Conservation (phyloP, 768 basidiomycete species). For the Chlorophyllum brunneum region DNA sequence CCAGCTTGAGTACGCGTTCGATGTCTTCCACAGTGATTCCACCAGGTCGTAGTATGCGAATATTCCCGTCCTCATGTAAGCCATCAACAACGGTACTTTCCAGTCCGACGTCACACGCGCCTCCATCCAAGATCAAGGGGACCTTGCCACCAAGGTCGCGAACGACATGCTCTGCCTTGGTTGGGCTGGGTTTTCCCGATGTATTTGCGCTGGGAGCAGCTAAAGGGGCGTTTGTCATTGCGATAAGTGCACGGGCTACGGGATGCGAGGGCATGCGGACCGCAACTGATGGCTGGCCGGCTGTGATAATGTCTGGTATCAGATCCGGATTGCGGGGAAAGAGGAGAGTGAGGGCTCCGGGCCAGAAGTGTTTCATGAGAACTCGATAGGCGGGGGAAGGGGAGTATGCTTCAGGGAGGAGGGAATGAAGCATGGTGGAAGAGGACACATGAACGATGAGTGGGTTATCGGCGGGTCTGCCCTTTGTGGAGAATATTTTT, state of each 20-base stretch:
- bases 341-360: constrained; percentile 87
- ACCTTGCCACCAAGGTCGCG: constrained; percentile 76
- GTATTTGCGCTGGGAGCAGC: constrained; percentile 96
- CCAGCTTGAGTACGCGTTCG: constrained; percentile 48
- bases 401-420: constrained; percentile 65
- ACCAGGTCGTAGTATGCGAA: constrained; percentile 87
- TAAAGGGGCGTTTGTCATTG: constrained; percentile 66
- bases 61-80: constrained; percentile 63
- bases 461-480: constrained; percentile 93
- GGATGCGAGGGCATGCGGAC: constrained; percentile 95
- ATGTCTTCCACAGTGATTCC: constrained; percentile 91
- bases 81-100: constrained; percentile 97
- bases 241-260: constrained; percentile 86
- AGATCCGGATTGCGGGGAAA: constrained; percentile 68
- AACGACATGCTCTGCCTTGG: constrained; percentile 79
- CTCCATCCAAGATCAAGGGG: constrained; percentile 86
- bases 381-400: constrained; percentile 63
- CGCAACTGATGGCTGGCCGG: constrained; percentile 76
- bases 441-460: constrained; percentile 96
- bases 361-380: constrained; percentile 89
- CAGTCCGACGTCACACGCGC: constrained; percentile 81
- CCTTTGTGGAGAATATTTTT: constrained; percentile 84
- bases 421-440: constrained; percentile 66
- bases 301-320: constrained; percentile 77
- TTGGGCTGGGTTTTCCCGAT: constrained; percentile 92